Evolutionary conservation across 768 basidiomycete genomes (phyloP), one percentile per base, ranked within the genome.

Genomic region (Rhodotorula graminis): DNA sequence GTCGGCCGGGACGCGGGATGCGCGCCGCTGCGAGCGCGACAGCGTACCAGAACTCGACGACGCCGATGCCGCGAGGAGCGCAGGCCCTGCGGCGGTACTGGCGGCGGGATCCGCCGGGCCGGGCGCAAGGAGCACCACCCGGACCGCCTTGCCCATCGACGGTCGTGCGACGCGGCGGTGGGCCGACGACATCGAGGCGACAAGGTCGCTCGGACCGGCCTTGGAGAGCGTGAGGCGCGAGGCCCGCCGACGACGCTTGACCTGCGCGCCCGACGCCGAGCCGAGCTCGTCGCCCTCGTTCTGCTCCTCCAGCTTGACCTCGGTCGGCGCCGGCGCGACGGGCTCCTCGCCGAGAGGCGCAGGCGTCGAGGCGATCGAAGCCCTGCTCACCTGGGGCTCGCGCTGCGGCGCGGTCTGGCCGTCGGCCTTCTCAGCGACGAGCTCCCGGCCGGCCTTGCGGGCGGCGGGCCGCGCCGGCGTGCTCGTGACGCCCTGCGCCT

Each of bases 1-100:
- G 5, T 37, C 37, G 37, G 37, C 37, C 4, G 37, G 37, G 29
- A 65, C 64, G 12, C 64, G 42, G 12, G 64, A 58, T 0, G 56
- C 56, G 29, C 64, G 64, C 25, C 64, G 64, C 7, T 29, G 55
- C 19, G 64, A 56, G 11, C 52, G 52, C 18, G 64, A 56, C 29
- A 55, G 64, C 4, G 1, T 11, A 3, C 16, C 31, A 3, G 31
- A 2, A 33, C 10, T 14, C 16, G 16, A 25, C 18, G 33, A 31
- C 1, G 56, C 8, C 27, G 56, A 57, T 2, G 50, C 25, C 1
- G 33, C 19, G 56, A 33, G 56, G 12, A 23, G 2, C 12, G 33
- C 56, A 8, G 15, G 19, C 5, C 37, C 16, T 23, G 31, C 21
- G 49, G 6, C 49, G 14, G 12, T 3, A 14, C 44, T 46, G 12